phyloP scores from a whole-genome alignment of 768 basidiomycete species.

The Phanerochaete carnosa region DNA sequence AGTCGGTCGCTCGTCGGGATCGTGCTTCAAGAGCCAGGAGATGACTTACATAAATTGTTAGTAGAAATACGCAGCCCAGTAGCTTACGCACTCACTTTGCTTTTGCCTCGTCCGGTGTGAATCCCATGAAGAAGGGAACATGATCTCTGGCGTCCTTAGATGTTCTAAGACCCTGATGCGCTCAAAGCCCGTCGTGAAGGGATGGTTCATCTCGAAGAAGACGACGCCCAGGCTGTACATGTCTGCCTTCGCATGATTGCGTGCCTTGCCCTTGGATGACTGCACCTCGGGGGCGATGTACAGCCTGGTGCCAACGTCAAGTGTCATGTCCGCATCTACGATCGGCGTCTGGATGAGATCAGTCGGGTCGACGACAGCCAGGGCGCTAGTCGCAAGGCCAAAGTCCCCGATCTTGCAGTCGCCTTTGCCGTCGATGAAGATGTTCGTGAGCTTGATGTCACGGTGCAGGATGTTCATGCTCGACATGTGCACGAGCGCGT shows the following conservation, averaged over 20 bases:
- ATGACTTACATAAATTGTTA: constrained; percentile 51
- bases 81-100: constrained; percentile 50
- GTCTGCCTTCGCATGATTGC: constrained; percentile 86
- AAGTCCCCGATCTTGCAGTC: constrained; percentile 95
- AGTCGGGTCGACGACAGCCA: constrained; percentile 75
- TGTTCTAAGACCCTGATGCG: constrained; percentile 81
- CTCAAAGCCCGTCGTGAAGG: constrained; percentile 78
- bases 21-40: constrained; percentile 75
- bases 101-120: constrained; percentile 54
- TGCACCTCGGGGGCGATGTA: constrained; percentile 94
- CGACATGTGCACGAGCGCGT: constrained; percentile 88
- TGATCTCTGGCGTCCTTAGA: constrained; percentile 65
- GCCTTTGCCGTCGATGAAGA: constrained; percentile 86
- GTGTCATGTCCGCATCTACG: constrained; percentile 68
- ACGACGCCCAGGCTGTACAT: constrained; percentile 95
- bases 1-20: constrained; percentile 72
- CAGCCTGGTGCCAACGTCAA: constrained; percentile 85
- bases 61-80: neutral
- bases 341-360: constrained; percentile 47
- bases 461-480: constrained; percentile 82
- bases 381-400: constrained; percentile 81
- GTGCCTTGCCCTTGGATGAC: constrained; percentile 50
- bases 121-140: constrained; percentile 80
- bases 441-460: constrained; percentile 92
- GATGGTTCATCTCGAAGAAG: constrained; percentile 96